Conservation (phyloP, 257 asterid species). For the Nicotiana obtusifolia region DNA sequence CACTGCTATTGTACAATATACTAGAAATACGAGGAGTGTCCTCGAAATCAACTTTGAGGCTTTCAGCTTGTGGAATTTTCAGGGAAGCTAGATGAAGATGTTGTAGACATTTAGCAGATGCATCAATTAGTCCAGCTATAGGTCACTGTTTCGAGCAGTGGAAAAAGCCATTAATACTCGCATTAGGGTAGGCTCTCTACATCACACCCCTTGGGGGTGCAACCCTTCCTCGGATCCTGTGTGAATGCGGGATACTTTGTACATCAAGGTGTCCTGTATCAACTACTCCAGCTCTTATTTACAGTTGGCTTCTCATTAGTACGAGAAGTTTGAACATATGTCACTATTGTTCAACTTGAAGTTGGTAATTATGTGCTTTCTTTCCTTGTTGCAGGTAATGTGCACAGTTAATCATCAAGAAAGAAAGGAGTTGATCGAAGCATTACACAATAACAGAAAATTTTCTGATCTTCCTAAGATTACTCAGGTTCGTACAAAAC, state of each 20-base stretch:
- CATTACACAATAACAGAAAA: conserved; percentile 59
- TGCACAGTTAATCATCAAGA: conserved; percentile 63
- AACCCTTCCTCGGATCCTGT: too few relatives aligned
- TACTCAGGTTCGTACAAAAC: conserved; percentile 39
- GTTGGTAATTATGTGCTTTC: neutral
- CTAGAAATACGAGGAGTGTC: too few relatives aligned
- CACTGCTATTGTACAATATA: neutral
- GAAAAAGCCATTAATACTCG: too few relatives aligned
- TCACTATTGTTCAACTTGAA: neutral
- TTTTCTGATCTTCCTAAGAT: conserved; percentile 66
- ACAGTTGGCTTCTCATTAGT: conserved; percentile 3
- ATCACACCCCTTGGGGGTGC: too few relatives aligned
- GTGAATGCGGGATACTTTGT: too few relatives aligned
- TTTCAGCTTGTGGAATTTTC: neutral
- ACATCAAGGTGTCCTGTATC: too few relatives aligned
- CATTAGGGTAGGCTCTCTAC: too few relatives aligned
- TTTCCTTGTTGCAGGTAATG: conserved; percentile 48
- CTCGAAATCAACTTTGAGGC: neutral
- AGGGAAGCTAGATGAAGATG: neutral
- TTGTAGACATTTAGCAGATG: neutral
- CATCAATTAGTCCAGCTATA: neutral
- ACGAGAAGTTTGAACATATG: neutral
- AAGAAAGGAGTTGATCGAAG: conserved; percentile 59
- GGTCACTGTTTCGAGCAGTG: too few relatives aligned
- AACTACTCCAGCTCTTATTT: neutral